Evolutionary conservation across 2,329 filamentous ascomycete species (phyloP).

Genomic region (Neonectria coccinea): DNA sequence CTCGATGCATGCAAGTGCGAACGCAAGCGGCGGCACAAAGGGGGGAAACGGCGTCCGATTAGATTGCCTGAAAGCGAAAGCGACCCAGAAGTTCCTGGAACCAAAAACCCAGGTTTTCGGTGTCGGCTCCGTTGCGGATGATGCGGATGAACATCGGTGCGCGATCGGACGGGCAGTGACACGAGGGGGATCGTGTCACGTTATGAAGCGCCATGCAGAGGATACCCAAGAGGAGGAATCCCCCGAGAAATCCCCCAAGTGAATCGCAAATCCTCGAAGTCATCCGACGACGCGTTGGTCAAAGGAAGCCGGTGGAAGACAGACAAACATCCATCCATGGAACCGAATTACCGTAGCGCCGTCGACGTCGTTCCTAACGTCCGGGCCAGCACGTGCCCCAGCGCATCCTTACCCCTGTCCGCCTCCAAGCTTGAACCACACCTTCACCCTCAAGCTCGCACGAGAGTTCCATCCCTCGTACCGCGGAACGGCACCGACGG

Average conservation of each 20-base stretch:
- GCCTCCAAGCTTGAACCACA: background rate
- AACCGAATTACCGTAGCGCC: slow-evolving; percentile 15
- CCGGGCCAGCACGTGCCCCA: slow-evolving; percentile 16
- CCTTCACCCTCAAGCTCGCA: background rate
- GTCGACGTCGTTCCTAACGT: slow-evolving; percentile 11
- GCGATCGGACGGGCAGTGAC: slow-evolving; percentile 1
- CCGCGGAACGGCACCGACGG: background rate
- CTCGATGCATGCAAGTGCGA: slow-evolving; percentile 21
- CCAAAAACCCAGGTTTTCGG: background rate
- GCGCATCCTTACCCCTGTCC: slow-evolving; percentile 10
- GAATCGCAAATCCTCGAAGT: too few relatives aligned
- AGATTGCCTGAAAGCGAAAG: too few relatives aligned
- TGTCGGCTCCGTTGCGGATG: background rate
- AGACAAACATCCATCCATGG: too few relatives aligned
- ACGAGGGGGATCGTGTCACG: slow-evolving; percentile 8
- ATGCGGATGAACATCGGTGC: too few relatives aligned
- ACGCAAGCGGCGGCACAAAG: background rate
- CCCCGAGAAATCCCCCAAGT: too few relatives aligned
- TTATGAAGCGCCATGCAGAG: background rate
- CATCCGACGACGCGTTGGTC: too few relatives aligned
- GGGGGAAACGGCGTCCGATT: background rate
- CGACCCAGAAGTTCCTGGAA: slow-evolving; percentile 6
- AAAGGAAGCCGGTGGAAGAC: too few relatives aligned
- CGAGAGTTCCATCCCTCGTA: background rate
- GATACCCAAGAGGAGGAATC: background rate